Percentiles rank a stretch among this genome's conserved stretches.
Conservation (phyloP, 257 asterid species). For the Plantago major region DNA sequence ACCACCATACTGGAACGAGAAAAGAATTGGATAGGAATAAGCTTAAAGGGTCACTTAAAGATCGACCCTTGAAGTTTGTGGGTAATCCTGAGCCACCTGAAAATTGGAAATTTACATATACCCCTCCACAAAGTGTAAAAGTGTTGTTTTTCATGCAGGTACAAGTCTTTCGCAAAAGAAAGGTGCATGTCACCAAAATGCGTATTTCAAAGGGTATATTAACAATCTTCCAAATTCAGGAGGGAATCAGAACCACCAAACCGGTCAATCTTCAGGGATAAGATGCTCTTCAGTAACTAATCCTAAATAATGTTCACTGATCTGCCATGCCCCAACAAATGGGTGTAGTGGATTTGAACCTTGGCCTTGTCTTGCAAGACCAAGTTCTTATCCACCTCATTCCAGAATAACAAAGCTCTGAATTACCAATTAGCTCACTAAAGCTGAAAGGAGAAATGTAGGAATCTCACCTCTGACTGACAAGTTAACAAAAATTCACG, state of each 20-base stretch:
- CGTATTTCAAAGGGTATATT: background rate
- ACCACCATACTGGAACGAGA: constrained; percentile 73
- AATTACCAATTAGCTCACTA: background rate
- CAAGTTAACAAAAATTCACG: constrained; percentile 68
- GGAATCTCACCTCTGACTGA: constrained; percentile 89
- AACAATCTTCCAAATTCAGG: background rate
- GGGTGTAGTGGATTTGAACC: no score
- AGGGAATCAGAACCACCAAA: background rate
- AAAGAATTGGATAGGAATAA: constrained; percentile 6
- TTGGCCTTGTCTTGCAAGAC: no score
- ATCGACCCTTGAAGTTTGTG: background rate
- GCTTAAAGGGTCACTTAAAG: background rate
- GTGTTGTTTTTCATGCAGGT: no score
- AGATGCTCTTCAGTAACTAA: no score
- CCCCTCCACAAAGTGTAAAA: background rate
- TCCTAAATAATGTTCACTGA: no score
- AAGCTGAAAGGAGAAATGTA: constrained; percentile 25
- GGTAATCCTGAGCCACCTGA: background rate
- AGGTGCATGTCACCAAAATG: background rate
- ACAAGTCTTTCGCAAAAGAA: background rate
- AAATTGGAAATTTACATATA: background rate
- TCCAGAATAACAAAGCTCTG: no score
- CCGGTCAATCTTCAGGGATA: background rate
- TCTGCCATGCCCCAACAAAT: no score
- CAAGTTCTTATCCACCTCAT: no score